Evolutionary conservation across 208 protist genomes (phyloP), one percentile per base, ranked within the genome.

Genomic region (Crithidia sp.): DNA sequence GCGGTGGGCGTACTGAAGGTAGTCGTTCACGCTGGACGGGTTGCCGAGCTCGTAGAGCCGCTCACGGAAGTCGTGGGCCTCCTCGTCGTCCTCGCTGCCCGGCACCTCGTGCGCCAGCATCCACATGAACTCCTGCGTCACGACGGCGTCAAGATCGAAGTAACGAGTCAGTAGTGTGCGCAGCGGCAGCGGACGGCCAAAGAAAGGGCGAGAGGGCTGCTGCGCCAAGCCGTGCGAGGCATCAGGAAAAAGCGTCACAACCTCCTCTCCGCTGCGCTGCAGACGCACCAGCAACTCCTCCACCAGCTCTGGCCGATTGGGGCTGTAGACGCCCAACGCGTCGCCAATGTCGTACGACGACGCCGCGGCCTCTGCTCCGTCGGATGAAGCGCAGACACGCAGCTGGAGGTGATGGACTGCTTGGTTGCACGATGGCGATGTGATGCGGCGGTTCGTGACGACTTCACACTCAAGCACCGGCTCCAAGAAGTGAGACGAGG

Each of bases 61-160:
- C 76, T 93, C 87, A 44, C 60, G 81, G 40, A 90, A 74, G 60
- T 79, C 76, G 39, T 41, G 61, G 9, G 73, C 74, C 14, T 57
- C 65, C 17, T 81, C 76, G 57, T 76, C 80, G 12, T 67, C 40
- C 14, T 55, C 69, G 7, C 4, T 55, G 36, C 37, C 70, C 47
- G 28, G 39, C 50, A 81, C 88, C 66, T 71, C 82, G 70, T 72
- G 68, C n/a, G 88, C 68, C 59, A 96, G 58, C 89, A 96, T 95
- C 79, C 80, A 86, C 60, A 96, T 85, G 41, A 92, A 94, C 17
- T 91, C 82, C 49, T 87, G 90, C 13, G 75, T 80, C 50, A 83
- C 83, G 39, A 90, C 83, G 1, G 92, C 92, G 19, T 96, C 88
- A 19, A 96, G 75, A 72, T 96, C 92, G 39, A 95, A 64, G 79